Percentiles rank a stretch among this genome's conserved stretches.
These are phyloP conservation scores for Pichia scutulata DNA, from an alignment of 805 yeast genomes.

Conservation along the genomic window DNA sequence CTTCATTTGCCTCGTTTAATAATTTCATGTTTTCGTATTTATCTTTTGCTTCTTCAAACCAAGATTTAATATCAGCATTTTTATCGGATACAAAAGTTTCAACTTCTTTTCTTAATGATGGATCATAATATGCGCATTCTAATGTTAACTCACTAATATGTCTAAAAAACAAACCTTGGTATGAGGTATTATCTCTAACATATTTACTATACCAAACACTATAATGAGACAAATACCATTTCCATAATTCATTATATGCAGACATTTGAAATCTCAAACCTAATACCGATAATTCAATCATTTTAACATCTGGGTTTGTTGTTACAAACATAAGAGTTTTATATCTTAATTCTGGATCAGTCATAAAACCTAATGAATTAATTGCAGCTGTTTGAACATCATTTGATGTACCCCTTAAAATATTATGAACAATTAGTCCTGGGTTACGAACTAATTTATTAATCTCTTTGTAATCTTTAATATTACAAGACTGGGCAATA, in stretches of 20 bases:
- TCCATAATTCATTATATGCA: conserved; percentile 34
- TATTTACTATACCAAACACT: conserved; percentile 45
- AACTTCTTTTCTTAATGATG: conserved; percentile 12
- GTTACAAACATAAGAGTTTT: conserved; percentile 51
- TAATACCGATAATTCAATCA: conserved; percentile 50
- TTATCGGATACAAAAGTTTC: conserved; percentile 18
- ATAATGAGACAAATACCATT: conserved; percentile 50
- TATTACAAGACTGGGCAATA: conserved; percentile 19
- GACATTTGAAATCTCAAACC: conserved; percentile 40
- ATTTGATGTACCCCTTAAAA: conserved; percentile 18
- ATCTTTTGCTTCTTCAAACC: conserved; percentile 15
- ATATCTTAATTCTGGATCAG: conserved; percentile 37
- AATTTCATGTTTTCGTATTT: conserved; percentile 20
- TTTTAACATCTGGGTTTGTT: conserved; percentile 46
- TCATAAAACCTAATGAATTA: conserved; percentile 44
- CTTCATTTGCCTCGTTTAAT: conserved; percentile 20
- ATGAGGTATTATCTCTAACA: conserved; percentile 32
- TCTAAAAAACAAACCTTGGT: conserved; percentile 35
- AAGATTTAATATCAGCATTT: conserved; percentile 17
- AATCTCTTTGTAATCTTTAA: conserved; percentile 54
- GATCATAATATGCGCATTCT: conserved; percentile 22
- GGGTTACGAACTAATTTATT: conserved; percentile 46
- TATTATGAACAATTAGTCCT: conserved; percentile 35
- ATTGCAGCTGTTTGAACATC: conserved; percentile 52
- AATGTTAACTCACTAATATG: conserved; percentile 37